Percentiles rank a stretch among this genome's conserved stretches.
These are phyloP conservation scores for Zygosaccharomyces kombuchaensis DNA, from an alignment of 805 yeast species.

Conservation along the genomic window DNA sequence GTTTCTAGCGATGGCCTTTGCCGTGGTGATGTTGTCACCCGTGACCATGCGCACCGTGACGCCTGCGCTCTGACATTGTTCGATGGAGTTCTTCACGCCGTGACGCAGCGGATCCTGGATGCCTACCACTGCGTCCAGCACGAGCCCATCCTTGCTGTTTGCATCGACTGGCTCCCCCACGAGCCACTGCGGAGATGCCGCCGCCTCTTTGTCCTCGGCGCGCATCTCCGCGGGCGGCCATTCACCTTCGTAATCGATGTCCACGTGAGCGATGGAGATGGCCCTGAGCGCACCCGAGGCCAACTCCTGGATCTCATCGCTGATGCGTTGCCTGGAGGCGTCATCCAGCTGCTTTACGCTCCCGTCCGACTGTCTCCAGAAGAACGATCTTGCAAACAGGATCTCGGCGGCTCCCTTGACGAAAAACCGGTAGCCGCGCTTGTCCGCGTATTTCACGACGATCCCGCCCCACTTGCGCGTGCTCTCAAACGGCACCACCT, in stretches of 20 bases:
- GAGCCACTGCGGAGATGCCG: constrained; percentile 43
- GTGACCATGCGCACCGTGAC: constrained; percentile 97
- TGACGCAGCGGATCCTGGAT: constrained; percentile 91
- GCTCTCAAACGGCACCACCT: constrained; percentile 86
- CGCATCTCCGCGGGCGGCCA: constrained; percentile 68
- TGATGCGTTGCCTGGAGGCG: constrained; percentile 22
- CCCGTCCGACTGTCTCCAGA: constrained; percentile 35
- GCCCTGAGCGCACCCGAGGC: constrained; percentile 85
- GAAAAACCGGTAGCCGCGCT: constrained; percentile 49
- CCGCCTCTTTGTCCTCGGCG: constrained; percentile 32
- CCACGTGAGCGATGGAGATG: constrained; percentile 79
- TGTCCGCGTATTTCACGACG: constrained; percentile 47
- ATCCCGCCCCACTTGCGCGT: constrained; percentile 90
- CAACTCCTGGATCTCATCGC: constrained; percentile 46
- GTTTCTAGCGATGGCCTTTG: constrained; percentile 80
- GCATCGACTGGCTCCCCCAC: constrained; percentile 35
- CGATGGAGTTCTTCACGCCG: constrained; percentile 87
- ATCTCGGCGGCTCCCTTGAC: constrained; percentile 96
- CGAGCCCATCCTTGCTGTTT: constrained; percentile 36
- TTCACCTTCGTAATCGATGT: constrained; percentile 42
- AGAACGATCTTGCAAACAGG: constrained; percentile 57
- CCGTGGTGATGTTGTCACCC: constrained; percentile 91
- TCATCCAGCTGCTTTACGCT: constrained; percentile 26
- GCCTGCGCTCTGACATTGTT: constrained; percentile 83
- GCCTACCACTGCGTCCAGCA: constrained; percentile 76